Conservation (phyloP, 1,284 basidiomycete genomes). For the Trametes hirsuta region DNA sequence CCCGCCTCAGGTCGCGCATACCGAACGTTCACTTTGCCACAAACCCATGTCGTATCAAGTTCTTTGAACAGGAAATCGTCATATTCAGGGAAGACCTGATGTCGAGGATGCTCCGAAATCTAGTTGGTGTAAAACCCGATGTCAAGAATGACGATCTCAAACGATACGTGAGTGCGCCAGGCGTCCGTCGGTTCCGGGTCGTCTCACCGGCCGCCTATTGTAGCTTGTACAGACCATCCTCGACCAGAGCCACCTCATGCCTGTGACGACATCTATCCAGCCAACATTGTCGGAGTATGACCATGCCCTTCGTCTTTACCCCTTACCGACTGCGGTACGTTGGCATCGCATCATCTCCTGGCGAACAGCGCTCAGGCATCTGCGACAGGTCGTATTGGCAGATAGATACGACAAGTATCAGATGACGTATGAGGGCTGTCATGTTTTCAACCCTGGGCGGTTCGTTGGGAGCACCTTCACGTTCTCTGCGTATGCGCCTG, state of each 20-base stretch:
- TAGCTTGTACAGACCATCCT: conserved; percentile 93
- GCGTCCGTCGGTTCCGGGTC: no score
- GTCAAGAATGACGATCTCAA: conserved; percentile 79
- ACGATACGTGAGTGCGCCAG: conserved; percentile 68
- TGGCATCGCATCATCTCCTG: neutral
- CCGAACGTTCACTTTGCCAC: conserved; percentile 83
- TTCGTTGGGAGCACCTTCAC: conserved; percentile 80
- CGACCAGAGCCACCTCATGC: conserved; percentile 91
- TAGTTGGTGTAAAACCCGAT: conserved; percentile 83
- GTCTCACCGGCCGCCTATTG: neutral
- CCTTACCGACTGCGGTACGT: conserved; percentile 88
- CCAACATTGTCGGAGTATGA: conserved; percentile 93
- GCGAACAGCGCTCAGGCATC: conserved; percentile 9
- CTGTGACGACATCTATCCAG: conserved; percentile 82
- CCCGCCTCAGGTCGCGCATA: conserved; percentile 70
- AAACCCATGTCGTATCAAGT: conserved; percentile 95
- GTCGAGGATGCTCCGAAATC: conserved; percentile 92
- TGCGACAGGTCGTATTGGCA: conserved; percentile 83
- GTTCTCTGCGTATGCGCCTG: conserved; percentile 89
- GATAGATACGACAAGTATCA: conserved; percentile 98
- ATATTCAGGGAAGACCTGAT: conserved; percentile 93
- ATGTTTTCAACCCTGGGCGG: conserved; percentile 97
- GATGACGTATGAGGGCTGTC: conserved; percentile 96
- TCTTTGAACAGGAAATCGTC: conserved; percentile 96
- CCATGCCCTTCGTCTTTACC: conserved; percentile 91